A percentile compares a stretch with the other conserved stretches of the same genome.
Conservation (phyloP, 2,329 filamentous ascomycete species). For the Sporothrix globosa region DNA sequence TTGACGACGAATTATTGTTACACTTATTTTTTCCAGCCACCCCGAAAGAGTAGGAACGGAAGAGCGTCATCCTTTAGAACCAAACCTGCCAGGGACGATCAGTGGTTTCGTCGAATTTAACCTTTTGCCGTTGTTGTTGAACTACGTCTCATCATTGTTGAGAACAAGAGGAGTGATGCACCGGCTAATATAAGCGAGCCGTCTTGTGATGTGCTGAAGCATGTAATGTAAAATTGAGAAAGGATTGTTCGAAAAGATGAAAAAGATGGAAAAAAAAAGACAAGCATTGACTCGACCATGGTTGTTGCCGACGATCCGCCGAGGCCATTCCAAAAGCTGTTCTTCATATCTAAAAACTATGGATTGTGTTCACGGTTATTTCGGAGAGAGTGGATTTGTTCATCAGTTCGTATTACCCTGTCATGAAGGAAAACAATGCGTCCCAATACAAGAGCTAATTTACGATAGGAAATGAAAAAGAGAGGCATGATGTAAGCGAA, state of each 20-base stretch:
- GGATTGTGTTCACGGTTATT: too few species aligned
- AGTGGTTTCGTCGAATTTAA: slow-evolving; percentile 15
- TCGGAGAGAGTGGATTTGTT: background rate
- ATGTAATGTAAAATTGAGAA: too few species aligned
- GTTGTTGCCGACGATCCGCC: slow-evolving; percentile 5
- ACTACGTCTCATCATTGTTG: slow-evolving; percentile 6
- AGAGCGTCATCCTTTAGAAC: background rate
- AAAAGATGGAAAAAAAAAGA: background rate
- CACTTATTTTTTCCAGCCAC: background rate
- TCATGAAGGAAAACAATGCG: too few species aligned
- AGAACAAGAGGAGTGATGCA: background rate
- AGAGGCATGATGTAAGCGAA: background rate
- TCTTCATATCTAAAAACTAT: background rate
- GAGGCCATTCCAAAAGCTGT: background rate
- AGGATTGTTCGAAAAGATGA: background rate
- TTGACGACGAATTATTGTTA: too few species aligned
- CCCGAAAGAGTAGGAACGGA: background rate
- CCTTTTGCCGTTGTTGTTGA: background rate
- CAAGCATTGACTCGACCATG: slow-evolving; percentile 13
- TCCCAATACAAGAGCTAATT: too few species aligned
- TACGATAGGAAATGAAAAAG: background rate
- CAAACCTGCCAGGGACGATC: slow-evolving; percentile 4
- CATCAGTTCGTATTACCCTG: background rate
- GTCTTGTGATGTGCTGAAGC: background rate
- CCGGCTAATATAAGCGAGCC: slow-evolving; percentile 21